Conservation (phyloP, 441 rosid species). For the Biscutella auriculata region DNA sequence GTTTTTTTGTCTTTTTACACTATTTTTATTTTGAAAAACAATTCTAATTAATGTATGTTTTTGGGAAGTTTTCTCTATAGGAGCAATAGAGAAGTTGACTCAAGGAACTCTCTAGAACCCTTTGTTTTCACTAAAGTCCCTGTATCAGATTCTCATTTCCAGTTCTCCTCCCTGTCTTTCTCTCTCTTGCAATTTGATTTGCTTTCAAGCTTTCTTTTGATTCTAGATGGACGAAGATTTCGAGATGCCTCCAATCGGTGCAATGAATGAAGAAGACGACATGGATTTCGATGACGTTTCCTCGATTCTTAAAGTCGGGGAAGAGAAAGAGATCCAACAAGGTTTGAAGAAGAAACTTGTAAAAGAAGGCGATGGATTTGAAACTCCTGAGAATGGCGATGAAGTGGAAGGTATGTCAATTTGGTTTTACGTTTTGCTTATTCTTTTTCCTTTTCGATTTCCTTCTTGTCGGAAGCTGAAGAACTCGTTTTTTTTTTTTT, state of each 20-base stretch:
- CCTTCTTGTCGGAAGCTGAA: no score
- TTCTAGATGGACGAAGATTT: constrained; percentile 47
- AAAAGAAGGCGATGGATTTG: constrained; percentile 54
- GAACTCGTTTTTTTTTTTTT: no score
- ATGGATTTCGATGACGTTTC: constrained; percentile 40
- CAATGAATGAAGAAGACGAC: constrained; percentile 40
- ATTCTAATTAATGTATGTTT: no score
- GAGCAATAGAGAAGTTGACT: no score
- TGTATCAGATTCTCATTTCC: neutral
- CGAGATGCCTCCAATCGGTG: constrained; percentile 39
- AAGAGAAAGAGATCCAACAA: constrained; percentile 68
- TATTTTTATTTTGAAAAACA: no score
- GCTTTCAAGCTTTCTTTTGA: neutral
- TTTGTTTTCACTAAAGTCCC: no score
- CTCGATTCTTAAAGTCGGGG: constrained; percentile 37
- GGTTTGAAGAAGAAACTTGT: constrained; percentile 61
- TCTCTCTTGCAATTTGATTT: neutral
- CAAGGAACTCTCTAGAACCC: no score
- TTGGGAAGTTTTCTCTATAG: no score
- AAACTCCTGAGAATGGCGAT: constrained; percentile 55
- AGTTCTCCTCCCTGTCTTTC: neutral
- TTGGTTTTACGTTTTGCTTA: no score
- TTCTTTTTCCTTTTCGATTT: no score
- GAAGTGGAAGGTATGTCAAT: constrained; percentile 74
- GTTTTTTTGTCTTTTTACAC: no score